Base-by-base conservation (phyloP, 1,139 yeast genomes). In the Zhuliangozyma blackwelliae region DNA sequence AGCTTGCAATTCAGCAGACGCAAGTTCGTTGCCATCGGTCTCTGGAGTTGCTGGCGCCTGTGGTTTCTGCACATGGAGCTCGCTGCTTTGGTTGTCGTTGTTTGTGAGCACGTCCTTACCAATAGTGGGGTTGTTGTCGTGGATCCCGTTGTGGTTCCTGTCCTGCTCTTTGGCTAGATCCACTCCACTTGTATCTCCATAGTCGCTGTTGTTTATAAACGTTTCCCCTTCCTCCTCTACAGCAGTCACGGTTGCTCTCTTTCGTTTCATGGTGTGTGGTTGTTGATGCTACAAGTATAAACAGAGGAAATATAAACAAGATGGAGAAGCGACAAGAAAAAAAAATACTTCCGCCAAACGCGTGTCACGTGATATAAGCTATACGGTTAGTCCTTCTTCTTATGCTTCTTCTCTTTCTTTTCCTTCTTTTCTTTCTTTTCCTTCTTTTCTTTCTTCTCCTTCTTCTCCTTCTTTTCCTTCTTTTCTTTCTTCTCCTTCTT, bases 201-300 rank as follows among this genome's bases (percentile, higher is more conserved):
- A 61, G 42, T 69, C 75, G 43, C 74, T 68, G 41, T 69, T 69
- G 45, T 69, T 69, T 29, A 69, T 52, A 38, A 69, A 69, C 0
- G 71, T 57, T 5, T 49, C 50, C 8, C 57, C 60, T 10, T 51
- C 59, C 8, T 47, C 49, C 28, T 43, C 50, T 12, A 45, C 48
- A n/a, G 45, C 45, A 10, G 44, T 40, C 16, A 46, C 29, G 5
- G 38, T 31, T 10, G 48, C 28, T 40, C 56, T 54, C 49, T 50
- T 55, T 41, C 52, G 51, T 36, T 45, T 56, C 52, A 34, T 45
- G 5, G 7, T n/a, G 12, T 22, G 29, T 16, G 10, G 19, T 13
- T 13, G 27, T 27, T 7, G 28, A 16, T 31, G 21, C n/a, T 16
- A 12, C 19, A 28, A 33, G 27, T 20, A 16, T 19, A 13, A 26